These are phyloP conservation scores for Trametes cubensis DNA, from an alignment of 768 basidiomycete species.

Conservation along the genomic window DNA sequence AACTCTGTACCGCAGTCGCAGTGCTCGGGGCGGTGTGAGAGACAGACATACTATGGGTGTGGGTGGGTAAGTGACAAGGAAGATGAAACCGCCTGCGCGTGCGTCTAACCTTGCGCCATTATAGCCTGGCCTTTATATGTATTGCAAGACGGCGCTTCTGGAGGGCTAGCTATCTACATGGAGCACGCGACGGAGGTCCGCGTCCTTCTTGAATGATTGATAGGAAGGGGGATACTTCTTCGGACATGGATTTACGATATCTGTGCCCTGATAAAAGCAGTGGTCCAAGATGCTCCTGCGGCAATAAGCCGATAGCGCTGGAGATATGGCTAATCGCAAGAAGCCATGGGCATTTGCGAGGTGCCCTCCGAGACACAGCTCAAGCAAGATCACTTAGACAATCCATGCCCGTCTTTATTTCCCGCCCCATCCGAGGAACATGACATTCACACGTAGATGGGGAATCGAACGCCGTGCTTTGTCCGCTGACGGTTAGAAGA, in stretches of 20 bases:
- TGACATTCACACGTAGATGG: no score
- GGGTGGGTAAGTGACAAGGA: background rate
- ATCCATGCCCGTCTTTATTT: no score
- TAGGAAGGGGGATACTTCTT: background rate
- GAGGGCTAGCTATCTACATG: slow-evolving; percentile 4
- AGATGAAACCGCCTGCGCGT: slow-evolving; percentile 2
- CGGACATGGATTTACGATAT: slow-evolving; percentile 15
- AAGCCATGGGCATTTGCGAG: no score
- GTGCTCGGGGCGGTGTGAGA: slow-evolving; percentile 30
- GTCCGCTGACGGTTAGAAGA: no score
- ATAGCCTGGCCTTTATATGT: slow-evolving; percentile 1
- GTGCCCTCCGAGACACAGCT: no score
- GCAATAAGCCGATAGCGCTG: no score
- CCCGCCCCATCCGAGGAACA: no score
- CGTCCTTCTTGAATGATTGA: background rate
- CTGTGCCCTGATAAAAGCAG: background rate
- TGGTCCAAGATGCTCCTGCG: no score
- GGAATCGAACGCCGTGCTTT: no score
- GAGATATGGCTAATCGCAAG: no score
- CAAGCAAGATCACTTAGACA: no score
- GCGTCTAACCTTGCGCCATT: background rate
- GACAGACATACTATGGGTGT: slow-evolving; percentile 22
- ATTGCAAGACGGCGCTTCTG: slow-evolving; percentile 5
- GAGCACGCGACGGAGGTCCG: slow-evolving; percentile 18
- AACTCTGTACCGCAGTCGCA: slow-evolving; percentile 25